Conservation (phyloP, 169 alveolate genomes). For the Eimeria praecox region DNA sequence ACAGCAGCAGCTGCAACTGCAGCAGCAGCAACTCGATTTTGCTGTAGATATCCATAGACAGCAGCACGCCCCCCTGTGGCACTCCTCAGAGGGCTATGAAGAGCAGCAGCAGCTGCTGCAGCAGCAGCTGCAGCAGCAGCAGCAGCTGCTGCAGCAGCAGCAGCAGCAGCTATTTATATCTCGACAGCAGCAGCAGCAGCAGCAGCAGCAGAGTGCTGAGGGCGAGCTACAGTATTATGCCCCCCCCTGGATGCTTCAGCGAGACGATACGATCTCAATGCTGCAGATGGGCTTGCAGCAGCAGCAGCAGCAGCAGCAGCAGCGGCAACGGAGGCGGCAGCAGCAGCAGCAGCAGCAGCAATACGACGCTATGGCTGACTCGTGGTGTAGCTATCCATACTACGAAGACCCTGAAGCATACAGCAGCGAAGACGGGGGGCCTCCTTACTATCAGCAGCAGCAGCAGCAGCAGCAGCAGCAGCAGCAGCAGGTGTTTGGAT, state of each 20-base stretch:
- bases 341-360: constrained; percentile 46
- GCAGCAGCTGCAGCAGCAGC: constrained; percentile 66
- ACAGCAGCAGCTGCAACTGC: constrained; percentile 1
- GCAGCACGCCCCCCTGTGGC: background rate
- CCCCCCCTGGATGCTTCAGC: background rate
- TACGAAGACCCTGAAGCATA: background rate
- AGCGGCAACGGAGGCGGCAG: background rate
- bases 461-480: constrained; percentile 57
- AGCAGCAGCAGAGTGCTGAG: background rate
- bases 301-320: background rate
- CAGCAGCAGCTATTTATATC: background rate
- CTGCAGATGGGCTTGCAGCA: background rate
- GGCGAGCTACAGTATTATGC: background rate
- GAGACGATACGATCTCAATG: background rate
- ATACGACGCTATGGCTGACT: background rate
- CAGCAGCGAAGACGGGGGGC: constrained; percentile 23
- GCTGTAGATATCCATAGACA: too few relatives aligned
- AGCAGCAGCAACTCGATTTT: background rate
- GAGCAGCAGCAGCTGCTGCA: constrained; percentile 7
- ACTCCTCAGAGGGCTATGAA: too few relatives aligned
- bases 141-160: constrained; percentile 17
- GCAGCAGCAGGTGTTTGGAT: constrained; percentile 1
- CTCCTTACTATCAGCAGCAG: background rate
- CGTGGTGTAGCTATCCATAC: constrained; percentile 9
- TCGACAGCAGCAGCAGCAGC: constrained; percentile 6